Evolutionary conservation across 2,329 filamentous ascomycete species (phyloP).

Genomic region (Phialemoniopsis sp.): DNA sequence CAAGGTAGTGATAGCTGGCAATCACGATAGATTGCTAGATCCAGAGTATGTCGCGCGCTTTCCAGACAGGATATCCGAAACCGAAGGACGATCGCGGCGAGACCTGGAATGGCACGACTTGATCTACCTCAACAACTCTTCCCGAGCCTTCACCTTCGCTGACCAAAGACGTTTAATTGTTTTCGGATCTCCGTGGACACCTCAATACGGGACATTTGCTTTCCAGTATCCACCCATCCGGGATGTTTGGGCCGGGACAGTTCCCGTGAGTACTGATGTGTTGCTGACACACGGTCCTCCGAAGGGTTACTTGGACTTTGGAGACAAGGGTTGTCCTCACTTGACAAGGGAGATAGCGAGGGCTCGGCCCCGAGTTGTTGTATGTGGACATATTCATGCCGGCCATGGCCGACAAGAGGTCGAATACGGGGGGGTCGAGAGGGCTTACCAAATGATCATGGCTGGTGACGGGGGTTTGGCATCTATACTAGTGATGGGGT

Average conservation of each 20-base stretch:
- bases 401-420: conserved; percentile 3
- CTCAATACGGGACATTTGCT: conserved; percentile 4
- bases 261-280: conserved; percentile 3
- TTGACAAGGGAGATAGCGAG: conserved; percentile 1
- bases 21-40: conserved; percentile 20
- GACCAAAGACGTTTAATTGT: conserved; percentile 1
- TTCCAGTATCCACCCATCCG: conserved; percentile 4
- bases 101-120: conserved; percentile 3
- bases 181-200: conserved; percentile 2
- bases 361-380: background rate
- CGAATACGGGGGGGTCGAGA: background rate
- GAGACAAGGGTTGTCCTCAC: conserved; percentile 4
- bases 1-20: conserved; percentile 26
- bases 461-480: too few relatives aligned
- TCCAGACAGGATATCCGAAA: conserved; percentile 1
- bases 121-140: conserved; percentile 2
- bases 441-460: too few relatives aligned
- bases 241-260: background rate
- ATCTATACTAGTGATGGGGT: too few relatives aligned
- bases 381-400: conserved; percentile 6
- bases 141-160: background rate
- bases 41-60: background rate
- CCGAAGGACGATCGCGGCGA: background rate
- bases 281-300: conserved; percentile 6
- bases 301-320: conserved; percentile 1